Evolutionary conservation across 2,329 filamentous ascomycete genomes (phyloP), one percentile per base, ranked within the genome.

Genomic region (Myriosclerotinia curreyana): DNA sequence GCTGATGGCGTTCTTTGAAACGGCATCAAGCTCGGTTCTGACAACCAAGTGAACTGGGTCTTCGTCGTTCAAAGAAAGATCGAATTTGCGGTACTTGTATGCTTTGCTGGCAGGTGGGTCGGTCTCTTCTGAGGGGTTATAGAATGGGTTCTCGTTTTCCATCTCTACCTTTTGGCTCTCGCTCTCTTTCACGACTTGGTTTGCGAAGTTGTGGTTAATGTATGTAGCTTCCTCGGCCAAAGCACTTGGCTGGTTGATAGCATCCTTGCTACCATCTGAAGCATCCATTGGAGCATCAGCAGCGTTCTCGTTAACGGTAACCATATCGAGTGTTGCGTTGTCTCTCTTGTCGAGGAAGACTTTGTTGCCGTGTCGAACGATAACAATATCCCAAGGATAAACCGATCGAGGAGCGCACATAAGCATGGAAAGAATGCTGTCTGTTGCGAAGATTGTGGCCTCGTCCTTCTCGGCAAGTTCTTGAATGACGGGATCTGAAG

Each of bases 161-260:
- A 98, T 95, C 71, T 90, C 85, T 69, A 92, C 83, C 82, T 95
- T 96, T 76, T 86, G 81, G 68, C 81, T 83, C 69, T 92, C 86
- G 71, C 83, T 89, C 82, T 99, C 95, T 72, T 86, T 79, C 70
- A 99, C 93, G 60, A 96, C 92, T 82, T 99, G 95, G 78, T 96
- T 91, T 71, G 92, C 90, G 78, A 99, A 99, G 83, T 98, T 96
- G 85, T 98, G 95, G 86, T 99, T 99, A 85, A 99, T 99, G 82
- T 97, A 96, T 60, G 95, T 99, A 63, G 95, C 95, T 80, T 99
- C 95, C 78, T 97, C 89, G 74, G 96, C 94, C 65, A 99, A 87
- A 62, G 93, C 92, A 63, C 82, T 81, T n/a, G 95, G 95, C 75
- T 92, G 92, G 85, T 99, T 99, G 79, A 99, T 89, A 69, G 85